These are phyloP conservation scores for Venturia carpophila DNA, from an alignment of 2,329 filamentous ascomycete species.

Conservation along the genomic window DNA sequence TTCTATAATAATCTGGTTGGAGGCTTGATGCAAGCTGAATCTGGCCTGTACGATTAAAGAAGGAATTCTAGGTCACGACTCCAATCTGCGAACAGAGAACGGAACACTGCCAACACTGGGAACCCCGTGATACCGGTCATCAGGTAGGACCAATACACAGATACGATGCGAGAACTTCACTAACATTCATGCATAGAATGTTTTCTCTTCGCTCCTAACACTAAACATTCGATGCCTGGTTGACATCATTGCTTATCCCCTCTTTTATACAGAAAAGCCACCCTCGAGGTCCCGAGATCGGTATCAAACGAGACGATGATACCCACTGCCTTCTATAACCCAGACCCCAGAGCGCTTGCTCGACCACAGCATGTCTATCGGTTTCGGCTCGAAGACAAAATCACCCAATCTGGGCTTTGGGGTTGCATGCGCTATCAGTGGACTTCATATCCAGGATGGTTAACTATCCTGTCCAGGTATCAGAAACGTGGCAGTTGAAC, in stretches of 20 bases:
- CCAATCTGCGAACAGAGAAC: too few relatives aligned
- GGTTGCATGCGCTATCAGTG: constrained; percentile 50
- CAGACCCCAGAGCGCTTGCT: constrained; percentile 49
- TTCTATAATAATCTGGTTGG: too few relatives aligned
- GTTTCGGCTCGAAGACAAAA: constrained; percentile 50
- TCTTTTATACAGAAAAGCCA: constrained; percentile 58
- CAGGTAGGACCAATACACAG: too few relatives aligned
- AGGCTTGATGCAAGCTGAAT: too few relatives aligned
- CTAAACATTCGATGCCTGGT: background rate
- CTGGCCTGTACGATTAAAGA: too few relatives aligned
- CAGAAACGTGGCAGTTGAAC: background rate
- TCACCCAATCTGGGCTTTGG: constrained; percentile 44
- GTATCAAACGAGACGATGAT: constrained; percentile 37
- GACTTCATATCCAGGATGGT: constrained; percentile 55
- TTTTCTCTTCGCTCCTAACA: background rate
- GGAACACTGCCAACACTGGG: too few relatives aligned
- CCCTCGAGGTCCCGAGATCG: constrained; percentile 28
- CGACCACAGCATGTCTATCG: constrained; percentile 55
- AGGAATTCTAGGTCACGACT: too few relatives aligned
- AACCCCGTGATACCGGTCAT: too few relatives aligned
- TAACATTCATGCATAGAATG: too few relatives aligned
- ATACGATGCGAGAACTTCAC: background rate
- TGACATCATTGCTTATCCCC: constrained; percentile 37
- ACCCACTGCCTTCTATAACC: constrained; percentile 52
- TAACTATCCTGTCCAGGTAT: constrained; percentile 39